Evolutionary conservation across 768 basidiomycete species (phyloP).

Genomic region (Mycena haematopus): DNA sequence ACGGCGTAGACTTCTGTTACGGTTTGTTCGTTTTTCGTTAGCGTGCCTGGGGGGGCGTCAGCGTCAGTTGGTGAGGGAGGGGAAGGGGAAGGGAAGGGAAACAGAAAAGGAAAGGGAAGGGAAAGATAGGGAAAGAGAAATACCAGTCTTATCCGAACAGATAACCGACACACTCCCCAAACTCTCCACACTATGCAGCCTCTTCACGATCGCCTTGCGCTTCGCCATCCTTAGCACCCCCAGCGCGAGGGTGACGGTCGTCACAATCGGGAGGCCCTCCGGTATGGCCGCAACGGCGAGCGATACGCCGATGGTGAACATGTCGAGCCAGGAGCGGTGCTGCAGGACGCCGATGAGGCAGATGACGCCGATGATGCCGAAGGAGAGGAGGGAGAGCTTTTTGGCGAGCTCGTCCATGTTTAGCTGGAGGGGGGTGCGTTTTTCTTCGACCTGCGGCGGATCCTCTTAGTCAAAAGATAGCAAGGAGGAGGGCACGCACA

Average conservation of each 20-base stretch:
- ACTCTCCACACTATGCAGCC: conserved; percentile 92
- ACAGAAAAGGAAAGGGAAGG: too few relatives aligned
- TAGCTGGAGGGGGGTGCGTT: conserved; percentile 88
- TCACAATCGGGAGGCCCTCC: conserved; percentile 95
- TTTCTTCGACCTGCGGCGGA: conserved; percentile 73
- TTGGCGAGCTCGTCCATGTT: conserved; percentile 97
- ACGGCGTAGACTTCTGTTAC: conserved; percentile 89
- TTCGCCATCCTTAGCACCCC: conserved; percentile 95
- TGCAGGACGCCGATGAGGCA: conserved; percentile 90
- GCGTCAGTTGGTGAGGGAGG: neutral
- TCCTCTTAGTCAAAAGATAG: neutral
- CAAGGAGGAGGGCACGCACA: conserved; percentile 46
- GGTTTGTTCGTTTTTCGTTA: conserved; percentile 96
- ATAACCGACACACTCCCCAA: conserved; percentile 96
- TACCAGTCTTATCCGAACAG: conserved; percentile 96
- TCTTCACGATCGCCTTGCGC: conserved; percentile 96
- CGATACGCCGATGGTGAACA: conserved; percentile 99
- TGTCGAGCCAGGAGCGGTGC: conserved; percentile 88
- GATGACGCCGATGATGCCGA: conserved; percentile 94
- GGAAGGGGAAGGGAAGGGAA: neutral
- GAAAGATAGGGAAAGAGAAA: too few relatives aligned
- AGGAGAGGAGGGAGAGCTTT: conserved; percentile 87
- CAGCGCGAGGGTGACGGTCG: conserved; percentile 94
- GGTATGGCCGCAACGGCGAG: conserved; percentile 98
- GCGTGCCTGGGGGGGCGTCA: conserved; percentile 62